These are phyloP conservation scores for Pelargonium citronellum DNA, from an alignment of 441 rosid genomes.

Conservation along the genomic window DNA sequence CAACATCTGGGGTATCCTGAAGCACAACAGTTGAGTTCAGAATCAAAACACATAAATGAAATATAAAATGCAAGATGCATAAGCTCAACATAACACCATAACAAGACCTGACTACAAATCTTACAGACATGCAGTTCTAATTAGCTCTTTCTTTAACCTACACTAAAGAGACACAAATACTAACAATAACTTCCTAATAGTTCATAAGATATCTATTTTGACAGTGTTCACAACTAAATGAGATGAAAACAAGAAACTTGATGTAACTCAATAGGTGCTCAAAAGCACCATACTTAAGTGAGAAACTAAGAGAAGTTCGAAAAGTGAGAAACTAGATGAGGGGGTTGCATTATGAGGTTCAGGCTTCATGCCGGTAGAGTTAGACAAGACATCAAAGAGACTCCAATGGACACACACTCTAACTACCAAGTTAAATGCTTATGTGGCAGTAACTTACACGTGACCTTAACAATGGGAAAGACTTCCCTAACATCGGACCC, in stretches of 20 bases:
- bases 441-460: slow-evolving; percentile 49
- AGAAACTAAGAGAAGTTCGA: neutral
- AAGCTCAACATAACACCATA: slow-evolving; percentile 8
- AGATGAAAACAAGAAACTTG: neutral
- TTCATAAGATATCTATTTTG: neutral
- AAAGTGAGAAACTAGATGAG: neutral
- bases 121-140: slow-evolving; percentile 4
- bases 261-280: neutral
- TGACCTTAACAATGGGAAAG: slow-evolving; percentile 64
- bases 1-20: slow-evolving; percentile 69
- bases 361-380: neutral
- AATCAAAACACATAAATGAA: neutral
- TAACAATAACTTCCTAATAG: slow-evolving; percentile 1
- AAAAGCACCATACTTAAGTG: neutral
- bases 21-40: slow-evolving; percentile 19
- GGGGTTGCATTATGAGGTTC: neutral
- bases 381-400: slow-evolving; percentile 1
- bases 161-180: neutral
- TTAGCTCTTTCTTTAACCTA: neutral
- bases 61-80: neutral
- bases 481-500: slow-evolving; percentile 63
- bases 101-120: neutral
- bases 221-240: neutral
- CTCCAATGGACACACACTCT: neutral
- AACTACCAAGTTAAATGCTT: neutral